Evolutionary conservation across 768 basidiomycete species (phyloP).

Genomic region (Lentinus tigrinus): DNA sequence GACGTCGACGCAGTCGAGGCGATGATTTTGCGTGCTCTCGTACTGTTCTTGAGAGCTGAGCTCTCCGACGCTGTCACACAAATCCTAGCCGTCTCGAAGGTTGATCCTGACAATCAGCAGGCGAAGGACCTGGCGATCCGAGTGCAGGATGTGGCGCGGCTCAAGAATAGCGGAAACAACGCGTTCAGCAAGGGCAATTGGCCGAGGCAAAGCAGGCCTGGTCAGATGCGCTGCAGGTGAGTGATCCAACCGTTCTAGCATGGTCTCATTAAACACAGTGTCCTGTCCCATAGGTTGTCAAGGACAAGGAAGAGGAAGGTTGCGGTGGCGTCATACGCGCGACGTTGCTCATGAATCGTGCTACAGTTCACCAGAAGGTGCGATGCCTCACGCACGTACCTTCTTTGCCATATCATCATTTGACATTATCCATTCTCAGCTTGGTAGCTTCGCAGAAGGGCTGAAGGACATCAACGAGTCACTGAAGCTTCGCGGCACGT

Average conservation of each 20-base stretch:
- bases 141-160: conserved; percentile 68
- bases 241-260: conserved; percentile 20
- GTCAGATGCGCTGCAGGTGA: conserved; percentile 63
- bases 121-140: conserved; percentile 68
- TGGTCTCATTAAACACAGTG: too few species aligned
- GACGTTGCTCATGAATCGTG: conserved; percentile 73
- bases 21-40: conserved; percentile 66
- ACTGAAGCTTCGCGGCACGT: conserved; percentile 53
- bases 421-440: conserved; percentile 34
- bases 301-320: conserved; percentile 63
- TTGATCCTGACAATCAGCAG: conserved; percentile 69
- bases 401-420: not conserved
- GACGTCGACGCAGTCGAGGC: conserved; percentile 71
- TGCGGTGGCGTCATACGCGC: conserved; percentile 77
- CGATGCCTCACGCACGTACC: not conserved
- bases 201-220: conserved; percentile 66
- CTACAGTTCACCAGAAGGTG: conserved; percentile 74
- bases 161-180: conserved; percentile 78
- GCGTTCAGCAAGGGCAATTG: conserved; percentile 59
- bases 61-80: conserved; percentile 69
- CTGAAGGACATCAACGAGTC: conserved; percentile 65
- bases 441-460: conserved; percentile 61
- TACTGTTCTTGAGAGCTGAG: conserved; percentile 69
- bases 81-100: conserved; percentile 58
- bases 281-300: conserved; percentile 43